Percentiles rank a stretch among this genome's conserved stretches.
These are phyloP conservation scores for Cyphellophora europaea DNA, from an alignment of 2,329 filamentous ascomycete species.

Conservation along the genomic window DNA sequence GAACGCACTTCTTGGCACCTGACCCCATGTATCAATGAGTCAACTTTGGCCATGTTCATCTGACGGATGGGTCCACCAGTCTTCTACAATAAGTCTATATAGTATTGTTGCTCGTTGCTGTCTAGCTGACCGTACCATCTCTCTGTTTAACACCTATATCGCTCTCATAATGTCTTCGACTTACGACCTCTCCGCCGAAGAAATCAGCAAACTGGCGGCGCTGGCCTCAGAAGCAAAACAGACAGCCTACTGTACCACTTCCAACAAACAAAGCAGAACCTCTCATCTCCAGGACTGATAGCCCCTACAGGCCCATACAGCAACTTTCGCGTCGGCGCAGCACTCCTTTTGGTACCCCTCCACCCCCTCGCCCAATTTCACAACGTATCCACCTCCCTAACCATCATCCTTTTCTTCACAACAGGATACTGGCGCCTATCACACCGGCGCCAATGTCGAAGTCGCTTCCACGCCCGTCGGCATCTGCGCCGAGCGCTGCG, in stretches of 20 bases:
- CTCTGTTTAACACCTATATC: too few relatives aligned
- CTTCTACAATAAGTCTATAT: too few relatives aligned
- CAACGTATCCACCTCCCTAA: too few relatives aligned
- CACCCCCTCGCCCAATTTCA: background rate
- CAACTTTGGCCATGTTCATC: too few relatives aligned
- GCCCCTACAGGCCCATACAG: conserved; percentile 64
- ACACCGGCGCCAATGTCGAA: conserved; percentile 81
- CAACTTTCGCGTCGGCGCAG: conserved; percentile 80
- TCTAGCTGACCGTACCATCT: too few relatives aligned
- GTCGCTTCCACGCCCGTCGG: conserved; percentile 89
- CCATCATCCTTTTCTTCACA: too few relatives aligned
- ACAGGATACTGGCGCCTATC: conserved; percentile 38
- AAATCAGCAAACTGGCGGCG: conserved; percentile 18
- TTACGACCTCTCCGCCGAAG: conserved; percentile 4
- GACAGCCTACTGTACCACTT: conserved; percentile 64
- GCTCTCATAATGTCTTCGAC: background rate
- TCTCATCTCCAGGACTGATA: conserved; percentile 1
- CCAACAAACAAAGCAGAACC: too few relatives aligned
- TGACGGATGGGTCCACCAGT: too few relatives aligned
- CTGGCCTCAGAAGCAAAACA: conserved; percentile 63
- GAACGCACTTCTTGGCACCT: too few relatives aligned
- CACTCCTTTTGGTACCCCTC: conserved; percentile 60
- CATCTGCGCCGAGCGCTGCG: conserved; percentile 92
- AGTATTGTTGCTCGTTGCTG: too few relatives aligned
- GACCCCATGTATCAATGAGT: too few relatives aligned